A percentile compares a stretch with the other conserved stretches of the same genome.
phyloP scores from a whole-genome alignment of 208 protist genomes.

The Trypanosoma cruzi region DNA sequence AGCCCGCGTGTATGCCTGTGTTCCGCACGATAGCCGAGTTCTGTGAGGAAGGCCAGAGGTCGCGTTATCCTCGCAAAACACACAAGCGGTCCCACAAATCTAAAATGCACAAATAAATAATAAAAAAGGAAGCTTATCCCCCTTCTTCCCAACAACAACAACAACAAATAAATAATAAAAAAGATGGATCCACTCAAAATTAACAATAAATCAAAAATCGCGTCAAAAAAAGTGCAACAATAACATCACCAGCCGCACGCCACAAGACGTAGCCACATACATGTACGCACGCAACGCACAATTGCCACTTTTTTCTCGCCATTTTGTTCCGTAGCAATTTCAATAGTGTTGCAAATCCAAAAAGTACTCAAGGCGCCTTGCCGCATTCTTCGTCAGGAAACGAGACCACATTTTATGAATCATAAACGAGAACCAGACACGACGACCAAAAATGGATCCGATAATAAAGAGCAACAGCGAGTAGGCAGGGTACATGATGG shows the following conservation, averaged over 20 bases:
- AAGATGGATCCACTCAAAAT: too few species aligned
- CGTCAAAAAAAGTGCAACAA: too few species aligned
- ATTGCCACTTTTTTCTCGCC: too few species aligned
- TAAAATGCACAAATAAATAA: too few species aligned
- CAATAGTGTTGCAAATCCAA: constrained; percentile 86
- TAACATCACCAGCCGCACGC: too few species aligned
- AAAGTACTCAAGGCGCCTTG: constrained; percentile 51
- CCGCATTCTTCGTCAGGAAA: constrained; percentile 61
- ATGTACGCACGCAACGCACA: background rate
- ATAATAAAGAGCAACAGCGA: constrained; percentile 76
- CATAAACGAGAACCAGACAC: constrained; percentile 92
- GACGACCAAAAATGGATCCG: constrained; percentile 74
- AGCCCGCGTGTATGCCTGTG: too few species aligned
- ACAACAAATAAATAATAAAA: too few species aligned
- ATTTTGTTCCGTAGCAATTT: constrained; percentile 18
- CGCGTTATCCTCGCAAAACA: constrained; percentile 1
- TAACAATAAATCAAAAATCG: too few species aligned
- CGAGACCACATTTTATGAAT: constrained; percentile 92
- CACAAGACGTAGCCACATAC: background rate
- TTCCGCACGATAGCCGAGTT: background rate
- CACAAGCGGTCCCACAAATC: background rate
- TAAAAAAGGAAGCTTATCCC: too few species aligned
- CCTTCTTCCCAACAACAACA: too few species aligned
- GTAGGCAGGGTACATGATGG: constrained; percentile 86
- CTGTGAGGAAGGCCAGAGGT: background rate